A percentile compares a stretch with the other conserved stretches of the same genome.
These are phyloP conservation scores for Athelia psychrophila DNA, from an alignment of 1,284 basidiomycete species.

Conservation along the genomic window DNA sequence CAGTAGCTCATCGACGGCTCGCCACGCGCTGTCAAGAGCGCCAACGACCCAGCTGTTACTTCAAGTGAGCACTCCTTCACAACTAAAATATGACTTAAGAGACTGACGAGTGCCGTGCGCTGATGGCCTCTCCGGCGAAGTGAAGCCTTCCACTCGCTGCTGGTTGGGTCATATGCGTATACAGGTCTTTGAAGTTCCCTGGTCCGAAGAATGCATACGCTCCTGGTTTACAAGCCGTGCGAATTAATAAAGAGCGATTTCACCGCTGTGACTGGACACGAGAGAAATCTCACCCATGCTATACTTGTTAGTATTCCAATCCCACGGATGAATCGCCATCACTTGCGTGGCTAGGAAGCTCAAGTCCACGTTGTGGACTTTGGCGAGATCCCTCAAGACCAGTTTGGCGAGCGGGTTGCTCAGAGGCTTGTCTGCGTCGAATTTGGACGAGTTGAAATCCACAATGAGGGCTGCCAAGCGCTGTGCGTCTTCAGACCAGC, in stretches of 20 bases:
- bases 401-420: slow-evolving; percentile 1
- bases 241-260: background rate
- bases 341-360: slow-evolving; percentile 7
- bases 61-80: background rate
- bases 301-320: slow-evolving; percentile 21
- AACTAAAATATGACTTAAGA: background rate
- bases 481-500: slow-evolving; percentile 15
- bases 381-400: slow-evolving; percentile 11
- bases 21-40: background rate
- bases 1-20: background rate
- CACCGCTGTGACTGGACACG: background rate
- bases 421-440: background rate
- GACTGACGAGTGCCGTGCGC: background rate
- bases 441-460: no score
- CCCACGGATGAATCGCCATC: slow-evolving; percentile 19
- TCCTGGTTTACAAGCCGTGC: background rate
- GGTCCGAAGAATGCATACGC: slow-evolving; percentile 1
- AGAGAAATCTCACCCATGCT: slow-evolving; percentile 14
- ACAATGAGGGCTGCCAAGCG: slow-evolving; percentile 7
- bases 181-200: slow-evolving; percentile 1
- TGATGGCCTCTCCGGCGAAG: background rate
- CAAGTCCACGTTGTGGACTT: slow-evolving; percentile 8
- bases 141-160: background rate
- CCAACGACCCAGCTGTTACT: background rate
- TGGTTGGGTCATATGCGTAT: background rate